Evolutionary conservation across 257 asterid genomes (phyloP).

Genomic region (Solanum corneliomulleri): DNA sequence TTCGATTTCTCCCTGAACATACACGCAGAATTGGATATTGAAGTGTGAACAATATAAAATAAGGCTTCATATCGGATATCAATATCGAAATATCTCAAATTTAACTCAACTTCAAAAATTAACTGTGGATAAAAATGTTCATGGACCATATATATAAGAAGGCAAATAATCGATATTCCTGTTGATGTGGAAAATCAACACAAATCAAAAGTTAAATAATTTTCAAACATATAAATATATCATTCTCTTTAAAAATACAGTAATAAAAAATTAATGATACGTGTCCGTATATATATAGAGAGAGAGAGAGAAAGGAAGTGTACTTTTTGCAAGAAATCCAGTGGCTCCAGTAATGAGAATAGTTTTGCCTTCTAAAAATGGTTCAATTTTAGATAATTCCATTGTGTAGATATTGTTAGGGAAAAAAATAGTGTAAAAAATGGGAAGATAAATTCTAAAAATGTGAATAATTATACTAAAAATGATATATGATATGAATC

Average conservation of each 20-base stretch:
- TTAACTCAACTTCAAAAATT: no score
- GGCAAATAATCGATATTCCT: no score
- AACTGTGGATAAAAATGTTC: not conserved
- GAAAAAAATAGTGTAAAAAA: not conserved
- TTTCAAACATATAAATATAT: no score
- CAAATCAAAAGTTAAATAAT: no score
- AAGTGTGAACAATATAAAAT: not conserved
- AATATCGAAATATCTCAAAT: not conserved
- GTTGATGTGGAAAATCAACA: no score
- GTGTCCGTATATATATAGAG: no score
- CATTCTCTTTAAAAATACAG: not conserved
- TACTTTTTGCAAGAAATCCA: slow-evolving; percentile 50
- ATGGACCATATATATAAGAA: no score
- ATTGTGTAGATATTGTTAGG: not conserved
- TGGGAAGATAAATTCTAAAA: not conserved
- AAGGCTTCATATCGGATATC: no score
- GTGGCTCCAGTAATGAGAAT: slow-evolving; percentile 52
- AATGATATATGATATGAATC: not conserved
- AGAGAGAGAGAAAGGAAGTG: not conserved
- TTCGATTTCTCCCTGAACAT: no score
- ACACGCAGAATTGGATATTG: no score
- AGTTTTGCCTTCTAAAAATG: slow-evolving; percentile 30
- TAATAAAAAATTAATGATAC: no score
- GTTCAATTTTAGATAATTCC: slow-evolving; percentile 22
- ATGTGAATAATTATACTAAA: not conserved